Conservation (phyloP, 2,329 filamentous ascomycete genomes). For the Pyrenochaeta sp. region DNA sequence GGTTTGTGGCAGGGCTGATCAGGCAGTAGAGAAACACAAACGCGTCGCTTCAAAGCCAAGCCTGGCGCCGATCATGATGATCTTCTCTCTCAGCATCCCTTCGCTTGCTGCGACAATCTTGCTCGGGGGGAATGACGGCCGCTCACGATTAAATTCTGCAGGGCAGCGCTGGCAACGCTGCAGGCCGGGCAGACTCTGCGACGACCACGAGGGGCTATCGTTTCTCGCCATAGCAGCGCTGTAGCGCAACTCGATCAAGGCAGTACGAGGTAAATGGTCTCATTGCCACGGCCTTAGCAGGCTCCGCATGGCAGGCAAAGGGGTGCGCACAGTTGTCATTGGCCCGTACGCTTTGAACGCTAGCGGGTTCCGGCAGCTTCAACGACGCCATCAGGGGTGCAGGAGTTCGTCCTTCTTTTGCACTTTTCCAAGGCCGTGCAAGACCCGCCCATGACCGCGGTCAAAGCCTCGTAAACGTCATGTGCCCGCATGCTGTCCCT, state of each 20-base stretch:
- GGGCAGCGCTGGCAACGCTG: background rate
- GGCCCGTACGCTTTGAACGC: conserved; percentile 21
- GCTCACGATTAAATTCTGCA: background rate
- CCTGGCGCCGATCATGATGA: conserved; percentile 40
- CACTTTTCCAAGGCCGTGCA: conserved; percentile 33
- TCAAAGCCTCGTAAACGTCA: conserved; percentile 43
- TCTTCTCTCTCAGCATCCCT: conserved; percentile 21
- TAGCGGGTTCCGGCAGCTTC: conserved; percentile 31
- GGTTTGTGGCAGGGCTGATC: conserved; percentile 45
- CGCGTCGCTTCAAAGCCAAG: conserved; percentile 35
- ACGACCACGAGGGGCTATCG: conserved; percentile 4
- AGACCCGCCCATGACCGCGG: conserved; percentile 34
- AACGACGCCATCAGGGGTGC: conserved; percentile 29
- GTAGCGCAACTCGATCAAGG: conserved; percentile 16
- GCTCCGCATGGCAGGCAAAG: conserved; percentile 9
- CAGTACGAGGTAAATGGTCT: conserved; percentile 16
- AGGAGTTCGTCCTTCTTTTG: conserved; percentile 27
- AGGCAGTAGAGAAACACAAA: conserved; percentile 44
- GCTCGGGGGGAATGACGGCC: conserved; percentile 1
- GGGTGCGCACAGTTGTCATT: conserved; percentile 17
- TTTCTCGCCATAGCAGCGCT: conserved; percentile 15
- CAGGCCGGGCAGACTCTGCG: background rate
- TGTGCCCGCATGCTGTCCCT: conserved; percentile 32
- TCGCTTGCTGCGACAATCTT: conserved; percentile 36
- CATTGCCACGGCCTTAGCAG: conserved; percentile 38